Percentiles rank a stretch among this genome's conserved stretches.
Evolutionary conservation across 768 basidiomycete genomes (phyloP).

Genomic region (Kwoniella mangroviensis): DNA sequence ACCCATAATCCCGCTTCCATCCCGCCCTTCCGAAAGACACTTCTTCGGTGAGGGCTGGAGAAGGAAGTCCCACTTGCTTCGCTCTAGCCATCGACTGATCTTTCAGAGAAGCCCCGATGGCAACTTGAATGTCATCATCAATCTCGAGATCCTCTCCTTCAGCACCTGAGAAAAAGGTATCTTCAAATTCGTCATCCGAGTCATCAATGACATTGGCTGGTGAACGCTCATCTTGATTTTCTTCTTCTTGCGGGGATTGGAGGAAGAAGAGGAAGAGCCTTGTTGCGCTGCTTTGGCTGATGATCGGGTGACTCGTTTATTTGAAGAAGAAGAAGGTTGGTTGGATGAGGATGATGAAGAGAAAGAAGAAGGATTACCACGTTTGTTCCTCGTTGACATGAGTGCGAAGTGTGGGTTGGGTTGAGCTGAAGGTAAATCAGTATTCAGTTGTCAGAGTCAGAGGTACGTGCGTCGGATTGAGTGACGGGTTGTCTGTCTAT

Average conservation of each 20-base stretch:
- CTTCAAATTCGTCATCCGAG: neutral
- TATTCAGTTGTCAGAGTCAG: neutral
- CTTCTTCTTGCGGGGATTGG: neutral
- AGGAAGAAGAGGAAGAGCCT: neutral
- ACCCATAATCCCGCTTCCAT: constrained; percentile 33
- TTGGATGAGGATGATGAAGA: neutral
- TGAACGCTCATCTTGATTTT: neutral
- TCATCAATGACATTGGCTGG: constrained; percentile 7
- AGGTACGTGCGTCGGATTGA: constrained; percentile 2
- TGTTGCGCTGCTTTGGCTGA: neutral
- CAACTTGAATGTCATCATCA: constrained; percentile 15
- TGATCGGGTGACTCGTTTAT: neutral
- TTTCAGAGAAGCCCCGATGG: constrained; percentile 10
- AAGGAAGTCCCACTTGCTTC: neutral
- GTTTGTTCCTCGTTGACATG: constrained; percentile 12
- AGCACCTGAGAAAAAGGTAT: neutral
- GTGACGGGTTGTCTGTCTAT: no score
- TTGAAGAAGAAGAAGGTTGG: constrained; percentile 1
- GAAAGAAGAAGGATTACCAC: neutral
- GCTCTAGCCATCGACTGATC: neutral
- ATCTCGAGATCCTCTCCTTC: constrained; percentile 12
- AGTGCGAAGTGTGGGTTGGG: neutral
- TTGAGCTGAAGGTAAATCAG: neutral
- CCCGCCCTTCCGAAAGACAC: constrained; percentile 11
- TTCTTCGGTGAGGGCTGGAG: constrained; percentile 4